Base-by-base conservation (phyloP, 768 basidiomycete genomes). In the Mycena chlorophos region DNA sequence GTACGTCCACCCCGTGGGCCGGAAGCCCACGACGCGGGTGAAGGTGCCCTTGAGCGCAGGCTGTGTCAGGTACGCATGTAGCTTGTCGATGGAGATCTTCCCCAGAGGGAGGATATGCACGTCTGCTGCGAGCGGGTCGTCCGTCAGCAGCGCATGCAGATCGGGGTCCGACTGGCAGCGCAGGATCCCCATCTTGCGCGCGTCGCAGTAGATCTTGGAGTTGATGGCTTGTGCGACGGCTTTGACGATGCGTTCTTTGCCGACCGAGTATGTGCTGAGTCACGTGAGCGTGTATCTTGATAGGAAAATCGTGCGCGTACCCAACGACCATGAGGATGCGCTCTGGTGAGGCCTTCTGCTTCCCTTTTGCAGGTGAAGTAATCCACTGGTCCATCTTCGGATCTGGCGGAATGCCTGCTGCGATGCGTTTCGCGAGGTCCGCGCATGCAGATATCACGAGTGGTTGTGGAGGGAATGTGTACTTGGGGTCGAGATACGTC, bases 191-290 rank as follows among this genome's bases (percentile, higher is more conserved):
- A 84, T 77, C 71, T 98, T 98, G 52, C 89, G 84, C 0, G 83
- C 64, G 64, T 98, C 94, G 69, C 94, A 96, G 66, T 91, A 98
- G 1, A 99, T 82, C 68, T 89, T 95, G 20, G 87, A 83, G 40
- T 79, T 72, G 14, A 99, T 71, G 0, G 91, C 88, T 55, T 84
- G 79, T 0, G 97, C 97, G 23, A 98, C 85, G 1, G 91, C 96
- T 82, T 98, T 97, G 37, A 97, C 94, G 37, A 98, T 89, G 22
- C 97, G 86, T 70, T 99, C 97, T 69, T 99, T 99, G 37, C 97
- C 97, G 47, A 98, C 93, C 0, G 92, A 92, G 71, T 99, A 99
- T 0, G 97, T 98, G 10, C 94, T 93, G 56, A 37, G 52, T 28
- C 48, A 13, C 22, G 22, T 25, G 40, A 54, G 25, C 49, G 40